phyloP scores from a whole-genome alignment of 257 asterid genomes.

The Solanum microdontum region DNA sequence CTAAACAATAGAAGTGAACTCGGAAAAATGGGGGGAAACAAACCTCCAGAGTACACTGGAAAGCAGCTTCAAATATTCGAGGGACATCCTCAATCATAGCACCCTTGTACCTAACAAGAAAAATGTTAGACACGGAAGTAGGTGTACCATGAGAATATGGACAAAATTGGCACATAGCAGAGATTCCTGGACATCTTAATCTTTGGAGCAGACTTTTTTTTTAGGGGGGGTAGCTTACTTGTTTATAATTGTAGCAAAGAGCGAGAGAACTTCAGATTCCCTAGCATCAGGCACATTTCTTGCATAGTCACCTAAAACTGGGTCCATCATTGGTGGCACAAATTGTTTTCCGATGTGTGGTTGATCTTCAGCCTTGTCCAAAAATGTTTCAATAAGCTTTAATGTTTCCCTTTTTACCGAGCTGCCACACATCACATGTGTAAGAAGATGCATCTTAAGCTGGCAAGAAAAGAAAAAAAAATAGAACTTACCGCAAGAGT shows the following conservation, averaged over 20 bases:
- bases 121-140: not conserved
- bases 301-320: conserved; percentile 91
- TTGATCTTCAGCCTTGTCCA: conserved; percentile 93
- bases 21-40: not conserved
- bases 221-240: conserved; percentile 31
- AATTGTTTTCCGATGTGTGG: conserved; percentile 84
- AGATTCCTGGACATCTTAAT: not conserved
- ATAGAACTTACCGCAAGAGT: conserved; percentile 65
- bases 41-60: conserved; percentile 97
- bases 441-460: not conserved
- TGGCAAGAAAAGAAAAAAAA: not conserved
- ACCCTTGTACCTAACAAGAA: conserved; percentile 56
- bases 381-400: conserved; percentile 90
- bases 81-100: conserved; percentile 95
- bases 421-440: conserved; percentile 29
- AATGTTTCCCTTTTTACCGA: conserved; percentile 95
- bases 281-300: conserved; percentile 98
- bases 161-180: not conserved
- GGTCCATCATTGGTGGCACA: conserved; percentile 99
- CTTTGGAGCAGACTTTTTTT: not conserved
- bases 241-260: conserved; percentile 91
- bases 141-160: not conserved
- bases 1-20: not conserved
- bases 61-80: conserved; percentile 92
- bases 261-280: conserved; percentile 98